Conservation (phyloP, 2,329 filamentous ascomycete genomes). For the Xylariomycetidae sp. region DNA sequence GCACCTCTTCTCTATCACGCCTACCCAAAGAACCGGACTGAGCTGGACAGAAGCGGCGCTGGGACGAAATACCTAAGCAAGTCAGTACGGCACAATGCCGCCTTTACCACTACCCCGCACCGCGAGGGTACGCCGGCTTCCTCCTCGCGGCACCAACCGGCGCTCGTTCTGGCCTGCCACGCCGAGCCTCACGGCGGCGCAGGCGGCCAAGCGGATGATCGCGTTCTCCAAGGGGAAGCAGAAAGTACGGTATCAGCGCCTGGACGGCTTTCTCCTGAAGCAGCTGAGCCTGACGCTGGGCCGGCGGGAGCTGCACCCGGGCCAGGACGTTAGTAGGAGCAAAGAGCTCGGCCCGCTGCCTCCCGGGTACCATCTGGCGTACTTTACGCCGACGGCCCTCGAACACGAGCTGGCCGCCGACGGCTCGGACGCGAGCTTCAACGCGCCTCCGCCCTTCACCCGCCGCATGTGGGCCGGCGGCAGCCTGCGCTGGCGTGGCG, state of each 20-base stretch:
- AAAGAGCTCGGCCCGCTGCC: constrained; percentile 41
- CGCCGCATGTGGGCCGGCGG: constrained; percentile 65
- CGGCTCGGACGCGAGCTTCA: constrained; percentile 56
- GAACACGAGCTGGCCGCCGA: constrained; percentile 51
- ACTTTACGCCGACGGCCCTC: constrained; percentile 53
- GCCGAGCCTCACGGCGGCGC: constrained; percentile 6
- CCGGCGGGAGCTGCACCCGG: constrained; percentile 37
- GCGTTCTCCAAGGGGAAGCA: constrained; percentile 20
- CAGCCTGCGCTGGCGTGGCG: constrained; percentile 43
- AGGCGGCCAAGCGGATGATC: constrained; percentile 20
- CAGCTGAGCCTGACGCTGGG: constrained; percentile 54
- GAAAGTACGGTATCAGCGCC: constrained; percentile 34
- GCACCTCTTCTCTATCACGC: no score
- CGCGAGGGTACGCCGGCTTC: no score
- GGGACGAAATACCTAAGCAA: no score
- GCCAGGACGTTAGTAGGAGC: constrained; percentile 30
- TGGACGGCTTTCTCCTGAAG: constrained; percentile 59
- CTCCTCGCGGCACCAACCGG: no score
- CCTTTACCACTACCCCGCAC: no score
- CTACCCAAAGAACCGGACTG: no score
- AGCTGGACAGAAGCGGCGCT: no score
- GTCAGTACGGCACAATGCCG: no score
- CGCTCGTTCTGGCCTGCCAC: no score
- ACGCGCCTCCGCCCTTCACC: constrained; percentile 53
- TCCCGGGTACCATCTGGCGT: constrained; percentile 56